Base-by-base conservation (phyloP, 441 rosid species). In the Populus hybrid region DNA sequence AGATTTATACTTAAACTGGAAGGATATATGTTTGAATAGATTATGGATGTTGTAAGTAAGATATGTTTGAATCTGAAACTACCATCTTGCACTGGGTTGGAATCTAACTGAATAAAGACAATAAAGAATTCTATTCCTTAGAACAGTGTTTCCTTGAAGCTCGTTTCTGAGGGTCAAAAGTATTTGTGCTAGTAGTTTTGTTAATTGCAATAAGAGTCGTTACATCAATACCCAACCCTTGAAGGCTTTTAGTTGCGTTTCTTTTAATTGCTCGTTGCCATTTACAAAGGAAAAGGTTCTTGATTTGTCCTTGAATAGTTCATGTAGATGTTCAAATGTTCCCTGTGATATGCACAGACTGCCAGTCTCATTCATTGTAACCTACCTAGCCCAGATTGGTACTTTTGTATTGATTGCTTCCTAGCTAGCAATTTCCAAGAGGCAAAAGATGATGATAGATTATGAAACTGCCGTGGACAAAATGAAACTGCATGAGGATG, bases 241-340 rank as follows among this genome's bases (percentile, higher is more conserved):
- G 77, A 42, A 26, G 32, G 36, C 26, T 59, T 70, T 76, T 19
- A 30, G 35, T 70, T 71, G 64, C 77, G 9, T 32, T 7, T 69
- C n/a, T 30, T 30, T 30, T 30, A 30, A 30, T 30, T 30, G 32
- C 32, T 30, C 32, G 32, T 30, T 30, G 32, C 32, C 65, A 67
- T 75, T 67, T 40, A 1, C 53, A 34, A 53, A 46, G 78, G 72
- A 24, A 46, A 19, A 67, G 19, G 46, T 67, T 67, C 50, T 67
- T 9, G 21, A 50, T 64, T 38, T 24, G 16, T 3, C 9, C 50
- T 67, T 11, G n/a, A 67, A 23, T 7, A 30, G 16, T 32, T 53
- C 2, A 6, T 75, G 8, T 74, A 24, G 70, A 38, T 74, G 3
- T 38, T 14, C 34, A 64, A 4, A 2, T 32, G 30, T 67, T n/a